Conservation (phyloP, 345 rosid genomes). For the Noccaea caerulescens region DNA sequence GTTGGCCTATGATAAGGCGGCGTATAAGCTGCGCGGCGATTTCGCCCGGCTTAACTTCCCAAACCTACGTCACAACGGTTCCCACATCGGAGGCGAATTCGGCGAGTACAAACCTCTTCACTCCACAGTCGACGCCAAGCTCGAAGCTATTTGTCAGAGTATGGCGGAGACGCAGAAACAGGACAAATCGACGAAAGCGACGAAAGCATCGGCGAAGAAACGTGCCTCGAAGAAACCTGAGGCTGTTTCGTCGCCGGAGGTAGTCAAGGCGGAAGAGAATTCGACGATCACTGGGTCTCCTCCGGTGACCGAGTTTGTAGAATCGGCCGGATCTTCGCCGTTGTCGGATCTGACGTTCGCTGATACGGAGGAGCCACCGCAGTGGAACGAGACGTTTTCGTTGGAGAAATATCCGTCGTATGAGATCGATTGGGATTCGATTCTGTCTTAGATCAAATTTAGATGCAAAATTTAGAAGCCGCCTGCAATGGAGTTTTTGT, state of each 20-base stretch:
- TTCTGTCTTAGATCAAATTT: constrained; percentile 37
- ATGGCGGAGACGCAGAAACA: constrained; percentile 62
- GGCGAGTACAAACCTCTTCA: constrained; percentile 88
- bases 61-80: constrained; percentile 65
- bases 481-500: constrained; percentile 52
- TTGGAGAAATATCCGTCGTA: constrained; percentile 86
- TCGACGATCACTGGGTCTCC: constrained; percentile 43
- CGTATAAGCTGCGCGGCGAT: constrained; percentile 88
- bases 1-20: constrained; percentile 88
- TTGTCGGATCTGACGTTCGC: constrained; percentile 61
- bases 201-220: constrained; percentile 45
- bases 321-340: constrained; percentile 62
- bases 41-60: constrained; percentile 94
- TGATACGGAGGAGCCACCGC: constrained; percentile 50
- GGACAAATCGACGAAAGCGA: constrained; percentile 45
- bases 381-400: constrained; percentile 63
- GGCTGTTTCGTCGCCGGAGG: constrained; percentile 28
- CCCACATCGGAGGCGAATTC: constrained; percentile 64
- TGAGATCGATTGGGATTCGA: constrained; percentile 91
- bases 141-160: constrained; percentile 76
- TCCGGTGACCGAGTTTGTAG: constrained; percentile 53
- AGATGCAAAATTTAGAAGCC: constrained; percentile 20
- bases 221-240: constrained; percentile 21
- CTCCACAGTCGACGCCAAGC: constrained; percentile 86
- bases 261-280: constrained; percentile 49